Evolutionary conservation across 1,284 basidiomycete species (phyloP), one percentile per base, ranked within the genome.

Genomic region (Coriolopsis trogii): DNA sequence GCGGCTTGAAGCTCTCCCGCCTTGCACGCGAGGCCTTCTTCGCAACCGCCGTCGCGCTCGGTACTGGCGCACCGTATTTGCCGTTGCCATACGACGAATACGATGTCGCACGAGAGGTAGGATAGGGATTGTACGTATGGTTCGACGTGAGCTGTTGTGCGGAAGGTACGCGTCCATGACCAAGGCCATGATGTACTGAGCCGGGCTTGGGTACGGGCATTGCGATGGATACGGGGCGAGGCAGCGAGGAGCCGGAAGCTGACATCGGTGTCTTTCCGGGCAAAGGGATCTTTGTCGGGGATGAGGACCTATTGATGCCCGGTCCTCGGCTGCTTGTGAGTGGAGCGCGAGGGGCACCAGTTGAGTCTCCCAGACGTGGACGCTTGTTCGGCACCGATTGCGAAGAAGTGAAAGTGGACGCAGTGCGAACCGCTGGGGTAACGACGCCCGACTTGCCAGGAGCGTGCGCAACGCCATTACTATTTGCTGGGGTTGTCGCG

Each of bases 1-100:
- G 73, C 8, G 89, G 89, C 64, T 81, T 86, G 67, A 91, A 91
- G 67, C 89, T 91, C 71, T 91, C 89, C 56, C 85, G 75, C 55
- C 75, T 65, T 26, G 76, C 74, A 38, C 79, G 68, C 38, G 76
- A 69, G 20, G 76, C 75, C 62, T 81, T 84, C 67, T 73, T 74
- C 46, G 72, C 67, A 15, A 65, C 65, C 26, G 55, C 55, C 20
- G 49, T 48, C 1, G 47, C 41, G 7, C 31, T 45, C 3, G 60
- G 41, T 6, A 47, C 46, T 0, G 31, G 39, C 4, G 55, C 41
- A 3, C 61, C 60, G 41, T 67, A 64, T 15, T 55, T 53, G 6
- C 50, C 46, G 26, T 49, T 44, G n/a, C 50, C 25, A 4, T 58
- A 44, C 39, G 54, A 46, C 5, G 58, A 51, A 20, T 58, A 55